Base-by-base conservation (phyloP, 2,329 filamentous ascomycete genomes). In the Cercospora citrullina region DNA sequence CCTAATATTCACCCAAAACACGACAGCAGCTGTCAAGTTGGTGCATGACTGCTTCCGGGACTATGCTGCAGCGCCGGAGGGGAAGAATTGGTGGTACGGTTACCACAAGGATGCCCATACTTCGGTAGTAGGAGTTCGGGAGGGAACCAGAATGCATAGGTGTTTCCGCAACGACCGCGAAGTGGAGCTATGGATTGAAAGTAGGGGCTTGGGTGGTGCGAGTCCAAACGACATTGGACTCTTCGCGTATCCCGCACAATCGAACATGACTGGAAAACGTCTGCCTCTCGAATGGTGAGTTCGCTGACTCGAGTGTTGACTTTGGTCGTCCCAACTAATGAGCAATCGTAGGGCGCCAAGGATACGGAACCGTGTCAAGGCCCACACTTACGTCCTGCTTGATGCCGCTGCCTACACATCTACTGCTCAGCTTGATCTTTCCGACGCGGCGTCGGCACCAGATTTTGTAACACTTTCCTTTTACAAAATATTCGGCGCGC, bases 401-500 rank as follows among this genome's bases (percentile, higher is more conserved):
- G 94, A 98, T 79, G 93, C 92, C 10, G 93, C 94, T 4, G 91
- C 92, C 0, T 83, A 93, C 9, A 90, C 89, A 8, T 89, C 92
- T 6, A 96, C 93, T 0, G 87, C 91, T 3, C 88, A 88, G 0
- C 82, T 97, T 9, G 87, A 96, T 75, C 82, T 97, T 1, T 84
- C 87, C 63, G 81, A 91, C 72, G 75, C 84, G 0, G 80, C 82
- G 0, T 90, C 94, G 1, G 94, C 97, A 0, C 91, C 94, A 0
- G 94, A 97, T 77, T 97, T 97, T 72, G 89, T 88, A 0, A 90
- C 92, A 0, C 76, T 97, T 48, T 97, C 93, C 77, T 89, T 97
- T 71, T 96, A 97, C 82, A 98, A 97, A 78, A 94, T 97, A 16
- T 97, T 97, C 78, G 94, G 94, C 1, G 97, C 97, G 71, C 94